phyloP scores from a whole-genome alignment of 495 filamentous ascomycete species.

The Neurospora sublineolata region DNA sequence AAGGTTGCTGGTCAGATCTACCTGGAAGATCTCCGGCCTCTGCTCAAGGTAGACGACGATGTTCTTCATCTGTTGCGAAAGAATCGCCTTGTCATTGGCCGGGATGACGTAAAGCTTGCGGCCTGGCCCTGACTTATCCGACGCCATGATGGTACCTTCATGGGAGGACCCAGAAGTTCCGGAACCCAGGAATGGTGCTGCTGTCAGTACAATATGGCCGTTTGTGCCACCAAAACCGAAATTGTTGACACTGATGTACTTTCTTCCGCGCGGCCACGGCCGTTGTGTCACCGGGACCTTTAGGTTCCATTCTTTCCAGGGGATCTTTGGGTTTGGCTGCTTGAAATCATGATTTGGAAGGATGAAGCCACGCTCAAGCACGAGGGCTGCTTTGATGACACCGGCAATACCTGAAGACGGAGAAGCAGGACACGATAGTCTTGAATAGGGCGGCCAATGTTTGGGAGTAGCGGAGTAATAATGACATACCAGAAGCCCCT shows the following conservation, averaged over 20 bases:
- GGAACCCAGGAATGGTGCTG: constrained; percentile 13
- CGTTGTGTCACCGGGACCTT: constrained; percentile 27
- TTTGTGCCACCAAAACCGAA: constrained; percentile 43
- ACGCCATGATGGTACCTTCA: constrained; percentile 8
- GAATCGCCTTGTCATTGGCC: constrained; percentile 33
- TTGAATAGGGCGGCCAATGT: background rate
- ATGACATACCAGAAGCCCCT: constrained; percentile 28
- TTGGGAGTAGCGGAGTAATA: background rate
- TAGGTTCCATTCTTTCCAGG: constrained; percentile 34
- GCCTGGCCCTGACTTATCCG: constrained; percentile 14
- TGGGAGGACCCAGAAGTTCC: constrained; percentile 1
- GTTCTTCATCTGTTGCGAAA: constrained; percentile 31
- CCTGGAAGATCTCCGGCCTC: constrained; percentile 34
- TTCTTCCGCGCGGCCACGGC: constrained; percentile 25
- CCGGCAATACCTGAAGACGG: constrained; percentile 34
- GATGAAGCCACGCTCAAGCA: constrained; percentile 42
- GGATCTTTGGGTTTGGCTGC: constrained; percentile 40
- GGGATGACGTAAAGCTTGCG: constrained; percentile 35
- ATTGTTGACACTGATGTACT: constrained; percentile 32
- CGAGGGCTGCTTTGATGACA: constrained; percentile 45
- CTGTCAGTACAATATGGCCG: constrained; percentile 44
- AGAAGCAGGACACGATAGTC: background rate
- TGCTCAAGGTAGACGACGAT: constrained; percentile 37
- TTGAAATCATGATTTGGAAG: constrained; percentile 39
- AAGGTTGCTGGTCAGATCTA: constrained; percentile 27